These are phyloP conservation scores for Lichtheimia corymbifera DNA, from an alignment of 371 early-diverging fungal genomes.

Conservation along the genomic window DNA sequence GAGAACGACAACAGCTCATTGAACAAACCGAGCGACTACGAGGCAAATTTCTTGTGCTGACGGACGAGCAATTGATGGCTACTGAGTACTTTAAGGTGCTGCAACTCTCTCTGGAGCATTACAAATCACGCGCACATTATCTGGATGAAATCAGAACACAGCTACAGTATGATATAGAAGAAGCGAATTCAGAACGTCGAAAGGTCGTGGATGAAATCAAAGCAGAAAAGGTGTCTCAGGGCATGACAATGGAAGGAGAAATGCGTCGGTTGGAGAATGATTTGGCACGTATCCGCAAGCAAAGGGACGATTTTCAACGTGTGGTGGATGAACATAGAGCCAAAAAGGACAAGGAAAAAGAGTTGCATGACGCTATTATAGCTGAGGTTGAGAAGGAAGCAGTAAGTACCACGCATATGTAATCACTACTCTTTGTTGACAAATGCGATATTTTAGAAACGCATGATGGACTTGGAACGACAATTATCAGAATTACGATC, in stretches of 20 bases:
- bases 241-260: constrained; percentile 61
- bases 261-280: constrained; percentile 77
- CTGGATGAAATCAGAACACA: constrained; percentile 30
- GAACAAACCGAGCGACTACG: constrained; percentile 59
- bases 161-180: constrained; percentile 23
- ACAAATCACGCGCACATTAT: constrained; percentile 29
- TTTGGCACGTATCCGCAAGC: constrained; percentile 72
- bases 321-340: constrained; percentile 24
- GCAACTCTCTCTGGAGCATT: constrained; percentile 57
- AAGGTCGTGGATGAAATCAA: constrained; percentile 27
- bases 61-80: constrained; percentile 57
- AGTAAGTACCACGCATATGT: constrained; percentile 17
- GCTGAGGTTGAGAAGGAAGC: constrained; percentile 33
- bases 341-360: constrained; percentile 21
- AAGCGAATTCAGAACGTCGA: constrained; percentile 20
- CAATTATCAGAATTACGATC: constrained; percentile 9
- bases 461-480: constrained; percentile 6
- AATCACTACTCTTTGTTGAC: background rate
- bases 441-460: constrained; percentile 7
- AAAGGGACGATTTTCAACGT: constrained; percentile 52
- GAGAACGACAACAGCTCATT: constrained; percentile 59
- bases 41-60: constrained; percentile 32
- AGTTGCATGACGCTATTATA: constrained; percentile 20
- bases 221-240: constrained; percentile 26
- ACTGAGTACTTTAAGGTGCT: constrained; percentile 53